Base-by-base conservation (phyloP, 2,329 filamentous ascomycete species). In the Biscogniauxia mediterranea region DNA sequence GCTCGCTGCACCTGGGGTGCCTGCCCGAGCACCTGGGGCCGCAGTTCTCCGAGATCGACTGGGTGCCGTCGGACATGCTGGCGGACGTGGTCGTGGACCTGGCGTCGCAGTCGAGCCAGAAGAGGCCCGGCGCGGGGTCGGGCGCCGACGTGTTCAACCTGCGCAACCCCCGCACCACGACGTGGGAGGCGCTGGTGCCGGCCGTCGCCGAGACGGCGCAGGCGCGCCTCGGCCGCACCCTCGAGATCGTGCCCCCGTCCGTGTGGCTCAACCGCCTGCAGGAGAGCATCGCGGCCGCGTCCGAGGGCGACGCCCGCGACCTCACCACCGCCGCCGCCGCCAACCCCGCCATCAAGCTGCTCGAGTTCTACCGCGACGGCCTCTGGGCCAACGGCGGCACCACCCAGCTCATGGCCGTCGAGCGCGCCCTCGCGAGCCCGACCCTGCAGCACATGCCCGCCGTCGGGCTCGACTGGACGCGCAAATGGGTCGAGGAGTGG, bases 41-140 rank as follows among this genome's bases (percentile, higher is more conserved):
- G 1, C 66, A 62, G 6, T 67, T 77, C 19, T 66, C 68, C 4
- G 62, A 62, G 1, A 69, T 81, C 2, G 77, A 80, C 56, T 82
- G 79, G 79, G 62, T 82, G 1, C 80, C 80, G 0, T 73, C 79
- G 11, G 79, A 82, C 55, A 32, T 74, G 0, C 69, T 79, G 4
- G 75, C 76, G 1, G 68, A 74, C 1, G 72, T 77, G 2, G 60
- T 80, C 0, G 66, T 75, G 8, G 75, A 77, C 20, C 65, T 78
- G 2, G 59, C 60, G 20, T 17, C 38, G 15, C 38, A 46, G 17
- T n/a, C 38, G 15, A n/a, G 38, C 38, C 38, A 46, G 38, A 46
- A 46, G 11, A 21, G 23, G 19, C 13, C 32, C 38, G 7, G 32
- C 32, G 23, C 23, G 23, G 19, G 26, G 20, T 42, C 23, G 26